Evolutionary conservation across 1,284 basidiomycete genomes (phyloP).

Genomic region (Anthracocystis setariae): DNA sequence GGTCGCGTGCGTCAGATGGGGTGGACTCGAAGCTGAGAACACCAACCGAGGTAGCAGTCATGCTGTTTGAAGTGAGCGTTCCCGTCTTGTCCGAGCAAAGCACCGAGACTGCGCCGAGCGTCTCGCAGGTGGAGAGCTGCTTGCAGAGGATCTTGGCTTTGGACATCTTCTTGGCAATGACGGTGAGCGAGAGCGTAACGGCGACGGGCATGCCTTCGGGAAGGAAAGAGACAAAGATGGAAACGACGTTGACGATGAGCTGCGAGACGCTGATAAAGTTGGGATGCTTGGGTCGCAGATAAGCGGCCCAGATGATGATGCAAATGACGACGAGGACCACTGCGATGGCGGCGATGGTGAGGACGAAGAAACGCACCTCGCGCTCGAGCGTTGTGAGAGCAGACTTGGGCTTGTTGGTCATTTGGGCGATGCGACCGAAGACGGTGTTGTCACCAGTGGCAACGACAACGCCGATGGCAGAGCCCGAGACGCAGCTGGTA

Average conservation of each 20-base stretch:
- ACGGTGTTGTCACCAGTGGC: slow-evolving; percentile 73
- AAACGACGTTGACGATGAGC: slow-evolving; percentile 72
- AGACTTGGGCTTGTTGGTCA: slow-evolving; percentile 49
- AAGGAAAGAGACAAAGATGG: slow-evolving; percentile 77
- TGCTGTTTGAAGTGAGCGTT: slow-evolving; percentile 75
- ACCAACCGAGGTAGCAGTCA: slow-evolving; percentile 68
- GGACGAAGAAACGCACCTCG: slow-evolving; percentile 70
- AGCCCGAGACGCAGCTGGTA: slow-evolving; percentile 75
- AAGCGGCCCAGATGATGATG: slow-evolving; percentile 72
- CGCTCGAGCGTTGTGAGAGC: slow-evolving; percentile 72
- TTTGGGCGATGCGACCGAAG: slow-evolving; percentile 69
- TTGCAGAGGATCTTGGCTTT: slow-evolving; percentile 76
- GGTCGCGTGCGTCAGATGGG: slow-evolving; percentile 33
- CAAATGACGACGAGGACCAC: slow-evolving; percentile 70
- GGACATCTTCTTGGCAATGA: slow-evolving; percentile 78
- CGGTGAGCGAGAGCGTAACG: slow-evolving; percentile 76
- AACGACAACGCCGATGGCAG: slow-evolving; percentile 73
- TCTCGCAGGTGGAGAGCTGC: slow-evolving; percentile 75
- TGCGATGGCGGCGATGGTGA: slow-evolving; percentile 71
- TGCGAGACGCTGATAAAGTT: slow-evolving; percentile 73
- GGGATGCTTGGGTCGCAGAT: slow-evolving; percentile 71
- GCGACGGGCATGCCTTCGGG: slow-evolving; percentile 76
- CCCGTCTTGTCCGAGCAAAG: slow-evolving; percentile 80
- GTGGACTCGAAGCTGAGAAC: slow-evolving; percentile 64
- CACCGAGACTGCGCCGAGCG: slow-evolving; percentile 75